A percentile compares a stretch with the other conserved stretches of the same genome.
These are phyloP conservation scores for Cryomyces minteri DNA, from an alignment of 495 filamentous ascomycete species.

Conservation along the genomic window DNA sequence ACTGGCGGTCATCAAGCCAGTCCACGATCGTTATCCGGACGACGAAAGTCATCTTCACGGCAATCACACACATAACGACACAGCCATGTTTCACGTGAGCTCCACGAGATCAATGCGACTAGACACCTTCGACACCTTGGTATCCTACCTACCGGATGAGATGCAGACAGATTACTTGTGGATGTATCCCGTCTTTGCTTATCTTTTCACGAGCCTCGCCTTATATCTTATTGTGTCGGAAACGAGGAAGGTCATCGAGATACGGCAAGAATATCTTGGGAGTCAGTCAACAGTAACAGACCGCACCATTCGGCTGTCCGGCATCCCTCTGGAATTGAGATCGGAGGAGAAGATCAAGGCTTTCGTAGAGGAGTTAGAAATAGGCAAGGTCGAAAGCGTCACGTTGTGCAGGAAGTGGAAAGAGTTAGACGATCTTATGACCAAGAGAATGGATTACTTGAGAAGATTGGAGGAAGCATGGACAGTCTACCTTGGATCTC, in stretches of 20 bases:
- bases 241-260: slow-evolving; percentile 64
- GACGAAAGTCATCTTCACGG: slow-evolving; percentile 24
- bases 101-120: slow-evolving; percentile 3
- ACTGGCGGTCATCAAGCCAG: slow-evolving; percentile 59
- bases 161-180: slow-evolving; percentile 48
- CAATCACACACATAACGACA: slow-evolving; percentile 16
- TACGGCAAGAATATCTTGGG: slow-evolving; percentile 81
- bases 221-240: slow-evolving; percentile 70
- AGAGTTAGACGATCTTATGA: slow-evolving; percentile 58
- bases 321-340: slow-evolving; percentile 62
- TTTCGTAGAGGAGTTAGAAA: slow-evolving; percentile 69
- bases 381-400: slow-evolving; percentile 87
- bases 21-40: slow-evolving; percentile 54
- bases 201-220: slow-evolving; percentile 66
- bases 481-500: slow-evolving; percentile 46
- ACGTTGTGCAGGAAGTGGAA: slow-evolving; percentile 79
- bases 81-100: slow-evolving; percentile 1
- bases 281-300: slow-evolving; percentile 87
- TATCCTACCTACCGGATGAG: slow-evolving; percentile 3
- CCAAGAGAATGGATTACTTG: slow-evolving; percentile 42
- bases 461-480: slow-evolving; percentile 71
- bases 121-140: slow-evolving; percentile 1
- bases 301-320: slow-evolving; percentile 78
- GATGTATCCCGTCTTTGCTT: slow-evolving; percentile 84
- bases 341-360: slow-evolving; percentile 72